Evolutionary conservation across 345 rosid genomes (phyloP).

Genomic region (Boechera stricta): DNA sequence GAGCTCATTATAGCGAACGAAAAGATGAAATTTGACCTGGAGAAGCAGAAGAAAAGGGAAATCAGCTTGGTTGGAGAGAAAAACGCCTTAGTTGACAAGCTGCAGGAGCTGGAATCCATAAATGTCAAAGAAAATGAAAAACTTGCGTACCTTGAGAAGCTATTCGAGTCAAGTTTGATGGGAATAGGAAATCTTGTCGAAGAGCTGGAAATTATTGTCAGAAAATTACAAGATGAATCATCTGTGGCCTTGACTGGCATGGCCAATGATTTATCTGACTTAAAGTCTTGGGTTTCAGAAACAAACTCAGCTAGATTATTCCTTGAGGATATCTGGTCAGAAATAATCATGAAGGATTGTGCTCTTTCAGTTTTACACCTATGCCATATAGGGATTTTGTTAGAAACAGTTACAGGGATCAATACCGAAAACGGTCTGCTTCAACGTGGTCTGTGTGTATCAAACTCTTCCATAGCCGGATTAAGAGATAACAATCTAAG

Average conservation of each 20-base stretch:
- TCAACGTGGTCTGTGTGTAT: constrained; percentile 70
- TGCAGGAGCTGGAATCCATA: constrained; percentile 63
- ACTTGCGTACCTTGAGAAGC: constrained; percentile 63
- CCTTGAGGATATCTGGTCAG: constrained; percentile 97
- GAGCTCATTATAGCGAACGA: constrained; percentile 79
- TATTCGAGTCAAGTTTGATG: constrained; percentile 59
- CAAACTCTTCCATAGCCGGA: constrained; percentile 69
- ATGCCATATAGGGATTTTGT: constrained; percentile 87
- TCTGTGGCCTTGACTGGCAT: constrained; percentile 51
- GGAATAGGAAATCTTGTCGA: constrained; percentile 59
- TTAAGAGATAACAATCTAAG: constrained; percentile 74
- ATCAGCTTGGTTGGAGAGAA: constrained; percentile 57
- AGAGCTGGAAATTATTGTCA: constrained; percentile 64
- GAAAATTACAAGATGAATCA: constrained; percentile 54
- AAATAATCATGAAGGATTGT: constrained; percentile 84
- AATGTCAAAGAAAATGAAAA: constrained; percentile 58
- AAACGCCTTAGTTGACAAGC: constrained; percentile 56
- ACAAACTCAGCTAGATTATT: constrained; percentile 63
- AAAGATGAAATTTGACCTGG: constrained; percentile 69
- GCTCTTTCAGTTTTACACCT: constrained; percentile 85
- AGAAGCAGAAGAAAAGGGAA: constrained; percentile 57
- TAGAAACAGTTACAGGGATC: constrained; percentile 83
- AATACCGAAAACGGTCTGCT: constrained; percentile 90
- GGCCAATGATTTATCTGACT: constrained; percentile 52
- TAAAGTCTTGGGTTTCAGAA: constrained; percentile 62